Conservation (phyloP, 2,329 filamentous ascomycete genomes). For the Ophiostoma piceae region DNA sequence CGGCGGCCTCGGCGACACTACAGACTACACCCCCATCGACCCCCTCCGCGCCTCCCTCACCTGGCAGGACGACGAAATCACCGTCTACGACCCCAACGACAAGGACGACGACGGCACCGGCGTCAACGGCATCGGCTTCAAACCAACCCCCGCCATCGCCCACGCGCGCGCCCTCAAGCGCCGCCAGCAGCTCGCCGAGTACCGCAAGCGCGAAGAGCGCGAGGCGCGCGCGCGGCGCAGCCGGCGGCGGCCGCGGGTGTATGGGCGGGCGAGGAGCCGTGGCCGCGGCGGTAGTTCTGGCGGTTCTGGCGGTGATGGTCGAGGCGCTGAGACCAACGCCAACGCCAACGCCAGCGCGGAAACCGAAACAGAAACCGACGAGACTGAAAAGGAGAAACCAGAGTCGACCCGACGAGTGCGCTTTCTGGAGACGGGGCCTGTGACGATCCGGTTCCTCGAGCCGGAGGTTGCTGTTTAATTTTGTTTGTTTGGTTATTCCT, state of each 20-base stretch:
- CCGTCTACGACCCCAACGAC: conserved; percentile 59
- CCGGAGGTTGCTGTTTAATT: conserved; percentile 17
- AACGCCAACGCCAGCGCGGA: no score
- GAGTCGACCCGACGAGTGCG: conserved; percentile 22
- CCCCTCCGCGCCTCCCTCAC: conserved; percentile 56
- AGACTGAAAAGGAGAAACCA: background rate
- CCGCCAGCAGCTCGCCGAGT: conserved; percentile 57
- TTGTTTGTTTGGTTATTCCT: no score
- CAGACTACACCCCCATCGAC: conserved; percentile 36
- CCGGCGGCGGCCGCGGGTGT: conserved; percentile 39
- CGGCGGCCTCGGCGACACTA: background rate
- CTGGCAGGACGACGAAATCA: conserved; percentile 65
- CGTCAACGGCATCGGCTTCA: conserved; percentile 64
- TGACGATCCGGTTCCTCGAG: conserved; percentile 26
- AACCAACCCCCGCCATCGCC: conserved; percentile 57
- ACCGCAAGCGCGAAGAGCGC: conserved; percentile 55
- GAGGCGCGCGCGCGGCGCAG: conserved; percentile 55
- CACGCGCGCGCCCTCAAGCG: conserved; percentile 53
- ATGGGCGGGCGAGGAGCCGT: background rate
- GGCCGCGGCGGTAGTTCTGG: no score
- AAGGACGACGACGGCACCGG: conserved; percentile 62
- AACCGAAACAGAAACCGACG: no score
- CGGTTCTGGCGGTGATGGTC: no score
- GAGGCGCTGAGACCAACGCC: no score
- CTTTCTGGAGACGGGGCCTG: conserved; percentile 25